A percentile compares a stretch with the other conserved stretches of the same genome.
Conservation (phyloP, 176 grass and related monocot species). For the bread wheat (Triticum aestivum) region IWGSC_CS_RefSeq_v2.1 NC_057805.1:386717441-386717940, state of each 20-base stretch:
- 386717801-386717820: too few relatives aligned
- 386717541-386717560: too few relatives aligned
- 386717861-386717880: too few relatives aligned
- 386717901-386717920: too few relatives aligned
- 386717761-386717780: not conserved
- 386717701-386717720: not conserved
- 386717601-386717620: not conserved
- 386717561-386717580: not conserved
- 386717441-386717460: not conserved
- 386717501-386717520: not conserved
- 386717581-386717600: not conserved
- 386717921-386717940: too few relatives aligned
- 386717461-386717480: not conserved
- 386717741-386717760: not conserved
- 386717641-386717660: not conserved
- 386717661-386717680: not conserved
- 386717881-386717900: too few relatives aligned
- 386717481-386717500: not conserved
- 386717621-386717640: not conserved
- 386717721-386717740: not conserved
- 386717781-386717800: too few relatives aligned
- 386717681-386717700: not conserved
- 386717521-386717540: not conserved
- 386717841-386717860: not conserved
- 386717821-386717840: not conserved